phyloP scores from a whole-genome alignment of 2,329 filamentous ascomycete species.

The Fusarium sp. region DNA sequence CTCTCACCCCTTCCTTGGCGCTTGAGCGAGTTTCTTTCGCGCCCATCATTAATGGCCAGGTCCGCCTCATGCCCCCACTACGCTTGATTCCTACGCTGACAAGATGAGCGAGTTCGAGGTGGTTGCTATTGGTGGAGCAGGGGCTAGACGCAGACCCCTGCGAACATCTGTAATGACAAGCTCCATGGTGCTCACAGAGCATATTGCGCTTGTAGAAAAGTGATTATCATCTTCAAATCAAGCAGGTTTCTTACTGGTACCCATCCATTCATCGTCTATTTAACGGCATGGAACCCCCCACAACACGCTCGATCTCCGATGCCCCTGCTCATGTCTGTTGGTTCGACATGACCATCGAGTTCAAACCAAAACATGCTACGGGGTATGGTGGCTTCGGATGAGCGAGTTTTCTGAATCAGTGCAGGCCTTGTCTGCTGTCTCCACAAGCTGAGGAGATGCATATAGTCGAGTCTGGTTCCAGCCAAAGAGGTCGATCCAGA shows the following conservation, averaged over 20 bases:
- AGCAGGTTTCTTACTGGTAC: too few species aligned
- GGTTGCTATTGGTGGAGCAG: background rate
- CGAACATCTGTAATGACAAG: background rate
- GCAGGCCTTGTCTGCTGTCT: background rate
- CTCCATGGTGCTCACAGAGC: background rate
- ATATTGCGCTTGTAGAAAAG: background rate
- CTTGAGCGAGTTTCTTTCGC: background rate
- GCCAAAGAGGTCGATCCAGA: background rate
- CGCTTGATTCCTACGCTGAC: background rate
- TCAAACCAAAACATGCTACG: background rate
- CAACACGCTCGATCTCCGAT: background rate
- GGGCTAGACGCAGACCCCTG: background rate
- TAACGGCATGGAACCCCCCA: background rate
- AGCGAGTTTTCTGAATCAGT: background rate
- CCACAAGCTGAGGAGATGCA: background rate
- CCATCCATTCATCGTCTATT: background rate
- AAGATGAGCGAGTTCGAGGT: background rate
- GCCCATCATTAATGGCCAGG: background rate
- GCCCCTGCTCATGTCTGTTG: background rate
- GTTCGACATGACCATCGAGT: background rate
- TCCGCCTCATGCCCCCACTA: background rate
- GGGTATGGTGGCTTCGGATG: background rate
- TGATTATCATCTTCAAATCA: too few species aligned
- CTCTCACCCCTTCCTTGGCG: background rate
- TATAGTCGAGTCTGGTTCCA: background rate